Percentiles rank a stretch among this genome's conserved stretches.
These are phyloP conservation scores for Taphrina flavorubra DNA, from an alignment of 1,139 yeast species.

Conservation along the genomic window DNA sequence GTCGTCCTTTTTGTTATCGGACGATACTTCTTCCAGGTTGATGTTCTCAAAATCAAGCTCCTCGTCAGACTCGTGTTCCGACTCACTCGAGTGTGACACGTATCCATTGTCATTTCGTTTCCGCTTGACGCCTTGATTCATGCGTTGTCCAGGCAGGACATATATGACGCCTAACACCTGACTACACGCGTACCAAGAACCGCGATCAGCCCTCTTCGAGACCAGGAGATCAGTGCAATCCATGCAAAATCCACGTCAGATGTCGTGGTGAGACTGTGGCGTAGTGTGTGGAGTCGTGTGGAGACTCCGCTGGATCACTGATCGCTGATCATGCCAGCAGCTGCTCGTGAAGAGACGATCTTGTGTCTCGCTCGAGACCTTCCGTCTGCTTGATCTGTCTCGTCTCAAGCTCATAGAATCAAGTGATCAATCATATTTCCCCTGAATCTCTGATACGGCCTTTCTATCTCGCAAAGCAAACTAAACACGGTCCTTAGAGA, in stretches of 20 bases:
- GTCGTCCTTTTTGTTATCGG: background rate
- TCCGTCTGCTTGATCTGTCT: too few relatives aligned
- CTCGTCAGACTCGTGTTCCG: constrained; percentile 2
- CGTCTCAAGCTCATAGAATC: too few relatives aligned
- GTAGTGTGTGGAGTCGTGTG: background rate
- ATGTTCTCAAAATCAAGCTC: constrained; percentile 23
- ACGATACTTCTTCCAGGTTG: background rate
- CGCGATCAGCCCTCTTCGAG: too few relatives aligned
- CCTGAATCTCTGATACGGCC: too few relatives aligned
- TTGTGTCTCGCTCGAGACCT: background rate
- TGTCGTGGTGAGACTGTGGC: background rate
- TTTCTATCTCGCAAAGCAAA: too few relatives aligned
- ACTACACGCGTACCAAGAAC: too few relatives aligned
- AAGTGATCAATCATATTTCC: too few relatives aligned
- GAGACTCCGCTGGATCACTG: constrained; percentile 5
- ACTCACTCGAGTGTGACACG: constrained; percentile 4
- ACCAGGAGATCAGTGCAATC: too few relatives aligned
- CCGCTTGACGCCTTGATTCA: constrained; percentile 10
- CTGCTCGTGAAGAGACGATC: background rate
- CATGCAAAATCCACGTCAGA: too few relatives aligned
- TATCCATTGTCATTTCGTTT: background rate
- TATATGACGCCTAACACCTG: too few relatives aligned
- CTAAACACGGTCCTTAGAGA: too few relatives aligned
- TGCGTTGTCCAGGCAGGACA: background rate
- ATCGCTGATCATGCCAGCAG: too few relatives aligned